Percentiles rank a stretch among this genome's conserved stretches.
Conservation (phyloP, 768 basidiomycete genomes). For the Russula lepida region DNA sequence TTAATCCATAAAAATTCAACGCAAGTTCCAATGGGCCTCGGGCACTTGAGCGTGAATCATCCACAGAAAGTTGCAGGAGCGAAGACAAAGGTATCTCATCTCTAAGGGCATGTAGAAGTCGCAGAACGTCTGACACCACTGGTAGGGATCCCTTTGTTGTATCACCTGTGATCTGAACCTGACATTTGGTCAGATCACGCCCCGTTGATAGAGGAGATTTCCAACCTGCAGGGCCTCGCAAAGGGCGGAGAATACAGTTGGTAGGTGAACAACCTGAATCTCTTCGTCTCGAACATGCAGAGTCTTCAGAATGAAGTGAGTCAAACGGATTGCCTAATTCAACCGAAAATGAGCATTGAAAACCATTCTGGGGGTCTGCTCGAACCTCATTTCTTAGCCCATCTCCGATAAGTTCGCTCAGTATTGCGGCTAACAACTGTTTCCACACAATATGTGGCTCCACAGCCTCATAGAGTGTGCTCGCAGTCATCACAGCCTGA, state of each 20-base stretch:
- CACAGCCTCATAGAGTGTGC: conserved; percentile 83
- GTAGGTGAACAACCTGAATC: conserved; percentile 69
- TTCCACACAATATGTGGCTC: conserved; percentile 89
- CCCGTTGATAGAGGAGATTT: conserved; percentile 18
- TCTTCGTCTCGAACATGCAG: conserved; percentile 85
- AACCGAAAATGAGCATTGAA: conserved; percentile 1
- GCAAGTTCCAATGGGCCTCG: conserved; percentile 14
- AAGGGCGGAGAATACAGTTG: conserved; percentile 64
- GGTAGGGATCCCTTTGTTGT: conserved; percentile 1
- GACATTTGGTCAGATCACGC: neutral
- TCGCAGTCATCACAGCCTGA: conserved; percentile 64
- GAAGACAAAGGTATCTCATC: conserved; percentile 12
- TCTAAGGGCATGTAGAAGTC: conserved; percentile 7
- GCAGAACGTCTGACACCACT: conserved; percentile 7
- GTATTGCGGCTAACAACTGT: conserved; percentile 50
- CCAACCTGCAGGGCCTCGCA: conserved; percentile 55
- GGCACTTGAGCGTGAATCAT: neutral
- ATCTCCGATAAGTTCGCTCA: conserved; percentile 44
- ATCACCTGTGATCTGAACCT: conserved; percentile 1
- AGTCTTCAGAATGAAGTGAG: conserved; percentile 61
- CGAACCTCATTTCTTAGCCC: conserved; percentile 42
- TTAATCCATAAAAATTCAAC: conserved; percentile 46
- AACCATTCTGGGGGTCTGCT: neutral
- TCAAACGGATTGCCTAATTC: conserved; percentile 54
- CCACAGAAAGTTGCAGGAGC: neutral